A percentile compares a stretch with the other conserved stretches of the same genome.
phyloP scores from a whole-genome alignment of 2,329 filamentous ascomycete genomes.

The Podosphaera xanthii region DNA sequence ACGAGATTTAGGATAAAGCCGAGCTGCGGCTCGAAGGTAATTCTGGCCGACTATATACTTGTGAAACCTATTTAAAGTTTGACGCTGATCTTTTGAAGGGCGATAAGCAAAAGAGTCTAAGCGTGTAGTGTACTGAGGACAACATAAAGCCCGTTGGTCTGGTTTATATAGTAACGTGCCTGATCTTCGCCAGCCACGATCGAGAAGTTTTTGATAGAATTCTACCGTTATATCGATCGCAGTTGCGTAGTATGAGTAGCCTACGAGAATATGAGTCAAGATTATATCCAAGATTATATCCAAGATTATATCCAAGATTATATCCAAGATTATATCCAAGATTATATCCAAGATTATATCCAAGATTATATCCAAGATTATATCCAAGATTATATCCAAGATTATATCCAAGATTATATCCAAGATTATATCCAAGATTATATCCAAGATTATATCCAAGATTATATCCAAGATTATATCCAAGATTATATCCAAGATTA shows the following conservation, averaged over 20 bases:
- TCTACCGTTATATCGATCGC: constrained; percentile 35
- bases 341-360: not conserved
- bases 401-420: not conserved
- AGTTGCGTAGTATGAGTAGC: constrained; percentile 49
- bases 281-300: not conserved
- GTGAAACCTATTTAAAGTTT: constrained; percentile 57
- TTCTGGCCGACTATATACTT: constrained; percentile 42
- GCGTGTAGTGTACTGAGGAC: constrained; percentile 72
- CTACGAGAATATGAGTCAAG: constrained; percentile 20
- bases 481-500: not conserved
- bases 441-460: not conserved
- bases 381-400: not conserved
- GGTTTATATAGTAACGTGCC: constrained; percentile 53
- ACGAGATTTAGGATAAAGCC: constrained; percentile 41
- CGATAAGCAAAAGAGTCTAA: constrained; percentile 43
- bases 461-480: not conserved
- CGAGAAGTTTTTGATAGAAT: constrained; percentile 49
- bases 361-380: not conserved
- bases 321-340: not conserved
- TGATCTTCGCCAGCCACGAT: constrained; percentile 59
- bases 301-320: no score
- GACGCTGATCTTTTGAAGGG: constrained; percentile 48
- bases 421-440: not conserved
- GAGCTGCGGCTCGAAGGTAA: constrained; percentile 41
- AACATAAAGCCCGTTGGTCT: constrained; percentile 61